Base-by-base conservation (phyloP, 345 rosid genomes). In the Eucalyptus tenuipes region DNA sequence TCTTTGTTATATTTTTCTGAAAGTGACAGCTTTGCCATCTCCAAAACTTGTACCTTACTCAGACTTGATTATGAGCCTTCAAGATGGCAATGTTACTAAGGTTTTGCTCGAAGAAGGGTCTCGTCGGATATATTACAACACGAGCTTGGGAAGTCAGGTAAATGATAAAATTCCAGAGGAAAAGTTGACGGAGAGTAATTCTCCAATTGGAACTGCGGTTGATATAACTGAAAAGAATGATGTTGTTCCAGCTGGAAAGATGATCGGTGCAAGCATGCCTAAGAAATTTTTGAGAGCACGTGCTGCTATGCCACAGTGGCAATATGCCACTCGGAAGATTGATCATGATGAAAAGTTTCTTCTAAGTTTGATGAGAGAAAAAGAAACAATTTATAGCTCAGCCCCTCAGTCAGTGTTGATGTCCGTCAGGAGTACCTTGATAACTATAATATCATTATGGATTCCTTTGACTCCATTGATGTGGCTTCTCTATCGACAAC, bases 401-500 rank as follows among this genome's bases (percentile, higher is more conserved):
- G 98, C 99, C 68, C 99, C 99, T 86, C 99, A 96, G 82, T 96
- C 98, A 44, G 94, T 90, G 59, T 87, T 96, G 92, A 88, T 93
- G 94, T 91, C 98, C 13, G 92, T 97, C 91, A 95, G 99, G 92
- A 92, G 68, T 91, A 91, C 91, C 87, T 88, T 96, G 89, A 91
- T 96, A 82, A 96, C 96, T 5, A 93, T 97, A 47, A 95, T 96
- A 48, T 91, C 97, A 89, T 86, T 97, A 33, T 97, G 99, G 99
- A 95, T 96, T 89, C 99, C 99, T 68, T 92, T 97, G 50, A 95
- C 94, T 13, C 99, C 99, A 89, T 91, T 97, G 86, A 96, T 97
- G 98, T 97, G 99, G 99, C 97, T 96, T 91, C 94, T 97, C 86
- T 95, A 97, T 88, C 97, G 99, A 57, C 99, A 96, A 91, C 94